Percentiles rank a stretch among this genome's conserved stretches.
Evolutionary conservation across 2,329 filamentous ascomycete species (phyloP).

Genomic region (Lasiodiplodia theobromae): DNA sequence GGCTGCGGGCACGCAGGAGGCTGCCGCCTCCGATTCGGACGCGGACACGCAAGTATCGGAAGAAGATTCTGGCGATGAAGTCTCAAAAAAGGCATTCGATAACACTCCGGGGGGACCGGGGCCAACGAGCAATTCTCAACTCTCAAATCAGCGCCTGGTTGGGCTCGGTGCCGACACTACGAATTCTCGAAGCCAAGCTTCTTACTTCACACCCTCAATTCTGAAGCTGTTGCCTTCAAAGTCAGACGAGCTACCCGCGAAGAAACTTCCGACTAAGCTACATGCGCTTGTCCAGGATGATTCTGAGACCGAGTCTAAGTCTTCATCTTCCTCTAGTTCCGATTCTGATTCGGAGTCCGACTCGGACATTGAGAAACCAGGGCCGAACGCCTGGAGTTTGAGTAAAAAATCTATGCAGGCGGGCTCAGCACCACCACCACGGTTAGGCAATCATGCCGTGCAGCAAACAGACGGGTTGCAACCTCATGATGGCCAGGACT

Average conservation of each 20-base stretch:
- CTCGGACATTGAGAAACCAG: background rate
- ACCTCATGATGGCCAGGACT: background rate
- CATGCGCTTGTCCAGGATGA: background rate
- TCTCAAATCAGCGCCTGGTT: background rate
- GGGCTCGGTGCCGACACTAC: too few relatives aligned
- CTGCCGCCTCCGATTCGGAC: background rate
- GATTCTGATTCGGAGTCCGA: background rate
- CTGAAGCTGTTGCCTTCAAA: background rate
- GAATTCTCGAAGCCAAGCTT: background rate
- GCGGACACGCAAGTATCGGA: background rate
- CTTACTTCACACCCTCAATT: background rate
- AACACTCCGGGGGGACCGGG: background rate
- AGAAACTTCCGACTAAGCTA: background rate
- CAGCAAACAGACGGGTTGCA: background rate
- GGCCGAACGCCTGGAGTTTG: background rate
- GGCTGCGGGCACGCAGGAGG: background rate
- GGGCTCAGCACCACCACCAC: too few relatives aligned
- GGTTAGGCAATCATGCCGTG: background rate
- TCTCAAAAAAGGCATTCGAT: background rate
- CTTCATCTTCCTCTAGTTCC: background rate
- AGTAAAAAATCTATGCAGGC: background rate
- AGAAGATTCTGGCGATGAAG: background rate
- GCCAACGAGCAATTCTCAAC: background rate
- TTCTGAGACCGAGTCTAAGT: background rate
- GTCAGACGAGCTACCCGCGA: background rate